Evolutionary conservation across 2,329 filamentous ascomycete species (phyloP).

Genomic region (Colletotrichum tofieldiae): DNA sequence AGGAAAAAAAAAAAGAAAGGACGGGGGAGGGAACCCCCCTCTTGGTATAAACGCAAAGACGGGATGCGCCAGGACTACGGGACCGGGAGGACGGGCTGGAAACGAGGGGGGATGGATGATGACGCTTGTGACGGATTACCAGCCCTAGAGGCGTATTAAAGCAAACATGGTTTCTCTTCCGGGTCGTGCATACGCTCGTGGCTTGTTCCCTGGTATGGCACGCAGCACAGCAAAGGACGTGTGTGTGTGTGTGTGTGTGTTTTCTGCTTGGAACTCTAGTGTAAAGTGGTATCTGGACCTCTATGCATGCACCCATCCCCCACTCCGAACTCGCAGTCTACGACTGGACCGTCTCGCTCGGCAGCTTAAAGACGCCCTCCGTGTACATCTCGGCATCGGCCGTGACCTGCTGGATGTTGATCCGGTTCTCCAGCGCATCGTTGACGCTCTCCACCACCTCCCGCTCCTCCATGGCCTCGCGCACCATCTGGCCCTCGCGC

Average conservation of each 20-base stretch:
- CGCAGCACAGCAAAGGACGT: neutral
- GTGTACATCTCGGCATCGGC: slow-evolving; percentile 77
- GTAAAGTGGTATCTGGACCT: neutral
- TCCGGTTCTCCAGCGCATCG: slow-evolving; percentile 74
- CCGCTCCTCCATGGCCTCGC: slow-evolving; percentile 83
- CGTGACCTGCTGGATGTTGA: slow-evolving; percentile 74
- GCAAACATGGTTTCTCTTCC: slow-evolving; percentile 27
- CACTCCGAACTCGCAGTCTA: slow-evolving; percentile 25
- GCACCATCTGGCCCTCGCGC: slow-evolving; percentile 81
- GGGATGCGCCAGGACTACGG: neutral
- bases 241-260: neutral
- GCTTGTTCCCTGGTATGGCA: neutral
- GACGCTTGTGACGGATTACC: slow-evolving; percentile 1
- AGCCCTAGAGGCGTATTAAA: slow-evolving; percentile 36
- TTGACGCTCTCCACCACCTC: slow-evolving; percentile 82
- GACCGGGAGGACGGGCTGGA: neutral
- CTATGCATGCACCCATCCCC: neutral
- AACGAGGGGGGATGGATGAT: neutral
- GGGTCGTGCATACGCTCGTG: neutral
- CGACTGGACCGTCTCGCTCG: slow-evolving; percentile 45
- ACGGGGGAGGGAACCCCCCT: neutral
- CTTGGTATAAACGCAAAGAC: neutral
- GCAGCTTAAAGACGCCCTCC: slow-evolving; percentile 57
- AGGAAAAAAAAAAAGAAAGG: neutral
- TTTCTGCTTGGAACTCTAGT: neutral